Evolutionary conservation across 768 basidiomycete genomes (phyloP), one percentile per base, ranked within the genome.

Genomic region (Dentipellis fragilis): DNA sequence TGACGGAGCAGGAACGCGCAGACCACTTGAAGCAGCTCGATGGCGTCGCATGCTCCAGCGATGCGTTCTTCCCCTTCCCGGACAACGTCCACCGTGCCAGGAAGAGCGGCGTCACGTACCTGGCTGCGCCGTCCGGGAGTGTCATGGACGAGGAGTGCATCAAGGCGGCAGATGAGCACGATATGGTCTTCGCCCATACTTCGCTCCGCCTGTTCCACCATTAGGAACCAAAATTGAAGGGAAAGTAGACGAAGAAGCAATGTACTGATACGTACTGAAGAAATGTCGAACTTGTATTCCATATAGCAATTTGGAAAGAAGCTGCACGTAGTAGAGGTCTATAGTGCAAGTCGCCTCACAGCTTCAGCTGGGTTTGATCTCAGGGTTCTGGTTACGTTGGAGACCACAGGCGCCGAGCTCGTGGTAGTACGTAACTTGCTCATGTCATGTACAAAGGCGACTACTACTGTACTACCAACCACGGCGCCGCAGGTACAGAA

Each of bases 51-150:
- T 95, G 96, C 71, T 89, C 90, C 35, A 93, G 91, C 58, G 96
- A 99, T 62, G 96, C 95, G 51, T 99, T 99, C 80, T 98, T 98
- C 93, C 96, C 96, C 16, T 98, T 98, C 83, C 81, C 95, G 11
- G 96, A 99, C 67, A 99, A 98, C 63, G 95, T 99, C 36, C 89
- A 97, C 67, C 79, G 96, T 47, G 90, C 92, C 51, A 78, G 80
- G 70, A 86, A 89, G 77, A 94, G 92, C 58, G 96, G 96, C 0
- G 94, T 93, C 50, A 82, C 73, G 66, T 97, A 96, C 70, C 77
- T 99, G 49, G 93, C 92, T 22, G 93, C 94, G 7, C 87, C 90
- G 2, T 82, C 85, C 51, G 96, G 96, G 49, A 93, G 90, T 62
- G 93, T 99, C 58, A 98, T 98, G 95, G 96, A 99, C 65, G 83